These are phyloP conservation scores for Apiotrichum montevideense DNA, from an alignment of 1,284 basidiomycete species.

Conservation along the genomic window DNA sequence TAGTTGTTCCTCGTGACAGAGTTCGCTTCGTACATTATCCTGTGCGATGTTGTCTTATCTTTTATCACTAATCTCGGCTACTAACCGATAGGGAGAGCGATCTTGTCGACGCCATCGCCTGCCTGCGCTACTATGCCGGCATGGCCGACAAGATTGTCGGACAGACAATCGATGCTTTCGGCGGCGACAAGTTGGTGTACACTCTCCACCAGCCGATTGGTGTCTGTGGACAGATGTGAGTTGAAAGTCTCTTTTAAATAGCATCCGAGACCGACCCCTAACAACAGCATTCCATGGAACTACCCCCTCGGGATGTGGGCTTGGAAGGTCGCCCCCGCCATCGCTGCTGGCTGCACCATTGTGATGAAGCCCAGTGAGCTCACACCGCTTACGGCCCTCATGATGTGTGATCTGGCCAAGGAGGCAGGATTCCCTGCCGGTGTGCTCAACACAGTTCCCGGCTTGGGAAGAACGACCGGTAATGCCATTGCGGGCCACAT, in stretches of 20 bases:
- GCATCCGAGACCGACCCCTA: too few relatives aligned
- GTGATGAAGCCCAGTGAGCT: constrained; percentile 72
- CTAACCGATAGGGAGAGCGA: constrained; percentile 59
- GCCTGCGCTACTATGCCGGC: constrained; percentile 70
- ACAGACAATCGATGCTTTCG: constrained; percentile 37
- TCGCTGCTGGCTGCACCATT: constrained; percentile 56
- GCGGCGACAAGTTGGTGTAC: constrained; percentile 66
- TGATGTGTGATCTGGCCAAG: constrained; percentile 48
- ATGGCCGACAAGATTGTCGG: constrained; percentile 62
- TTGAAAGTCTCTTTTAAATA: not conserved
- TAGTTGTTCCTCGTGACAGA: not conserved
- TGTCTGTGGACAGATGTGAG: constrained; percentile 72
- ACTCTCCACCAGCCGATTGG: constrained; percentile 90
- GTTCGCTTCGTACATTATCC: too few relatives aligned
- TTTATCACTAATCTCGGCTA: not conserved
- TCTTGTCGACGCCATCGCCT: constrained; percentile 71
- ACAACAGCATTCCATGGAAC: constrained; percentile 74
- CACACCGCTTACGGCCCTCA: constrained; percentile 78
- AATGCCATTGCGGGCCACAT: constrained; percentile 69
- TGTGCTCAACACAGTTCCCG: constrained; percentile 82
- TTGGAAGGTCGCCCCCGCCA: constrained; percentile 86
- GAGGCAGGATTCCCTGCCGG: constrained; percentile 74
- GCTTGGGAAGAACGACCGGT: constrained; percentile 77
- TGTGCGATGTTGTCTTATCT: not conserved
- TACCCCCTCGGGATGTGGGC: constrained; percentile 89